These are phyloP conservation scores for Metroxylon sagu DNA, from an alignment of 176 grass and related monocot genomes.

Conservation along the genomic window DNA sequence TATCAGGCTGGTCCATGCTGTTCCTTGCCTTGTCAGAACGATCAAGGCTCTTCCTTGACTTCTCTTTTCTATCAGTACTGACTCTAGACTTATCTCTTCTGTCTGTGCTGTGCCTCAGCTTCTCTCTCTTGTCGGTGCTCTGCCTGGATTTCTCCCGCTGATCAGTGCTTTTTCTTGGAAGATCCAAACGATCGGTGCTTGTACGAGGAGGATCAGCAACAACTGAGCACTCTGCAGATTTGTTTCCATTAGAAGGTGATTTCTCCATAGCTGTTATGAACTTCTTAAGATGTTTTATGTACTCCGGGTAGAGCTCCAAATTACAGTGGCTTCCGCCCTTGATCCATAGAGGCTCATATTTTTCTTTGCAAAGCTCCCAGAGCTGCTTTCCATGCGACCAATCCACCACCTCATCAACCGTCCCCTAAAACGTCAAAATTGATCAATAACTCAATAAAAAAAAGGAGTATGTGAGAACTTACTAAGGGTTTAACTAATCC, in stretches of 20 bases:
- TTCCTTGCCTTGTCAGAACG: slow-evolving; percentile 47
- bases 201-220: slow-evolving; percentile 15
- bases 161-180: slow-evolving; percentile 57
- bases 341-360: slow-evolving; percentile 95
- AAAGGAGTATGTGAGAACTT: background rate
- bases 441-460: slow-evolving; percentile 10
- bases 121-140: slow-evolving; percentile 36
- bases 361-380: slow-evolving; percentile 89
- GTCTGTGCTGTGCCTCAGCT: slow-evolving; percentile 35
- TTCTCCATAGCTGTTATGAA: slow-evolving; percentile 74
- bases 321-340: slow-evolving; percentile 94
- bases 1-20: slow-evolving; percentile 72
- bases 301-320: slow-evolving; percentile 82
- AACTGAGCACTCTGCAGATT: slow-evolving; percentile 32
- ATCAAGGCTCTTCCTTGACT: slow-evolving; percentile 65
- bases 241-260: slow-evolving; percentile 29
- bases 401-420: slow-evolving; percentile 87
- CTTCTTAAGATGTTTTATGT: slow-evolving; percentile 88
- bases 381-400: slow-evolving; percentile 80
- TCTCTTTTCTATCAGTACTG: slow-evolving; percentile 73
- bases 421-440: slow-evolving; percentile 34
- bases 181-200: slow-evolving; percentile 35
- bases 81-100: slow-evolving; percentile 46
- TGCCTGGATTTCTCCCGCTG: slow-evolving; percentile 44
- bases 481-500: too few species aligned